Base-by-base conservation (phyloP, 768 basidiomycete genomes). In the Tylopilus intermedius region DNA sequence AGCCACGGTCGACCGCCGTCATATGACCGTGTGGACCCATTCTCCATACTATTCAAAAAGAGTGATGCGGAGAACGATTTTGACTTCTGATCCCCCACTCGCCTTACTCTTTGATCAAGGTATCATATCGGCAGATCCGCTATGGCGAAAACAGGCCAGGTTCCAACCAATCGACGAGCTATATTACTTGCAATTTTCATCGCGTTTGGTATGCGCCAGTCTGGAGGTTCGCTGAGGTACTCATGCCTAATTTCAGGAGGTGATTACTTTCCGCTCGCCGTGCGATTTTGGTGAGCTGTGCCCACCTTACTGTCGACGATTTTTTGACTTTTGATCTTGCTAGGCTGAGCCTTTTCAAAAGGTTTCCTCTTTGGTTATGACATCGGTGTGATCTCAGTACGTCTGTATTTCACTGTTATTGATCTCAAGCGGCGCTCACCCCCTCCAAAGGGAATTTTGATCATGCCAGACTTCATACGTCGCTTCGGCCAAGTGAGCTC, bases 321-420 rank as follows among this genome's bases (percentile, higher is more conserved):
- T 9, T 30, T 35, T 10, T 50, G 45, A 47, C 6, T 11, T 39
- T 10, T 50, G 45, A 45, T 41, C 15, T 49, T 22, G n/a, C 24
- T 39, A 58, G 57, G 41, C 29, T 49, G 47, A 53, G 10, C 8
- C 38, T 18, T 41, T 15, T 11, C 10, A 47, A 35, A 51, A 58
- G 56, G 56, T 6, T 58, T 58, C 18, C 49, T 58, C 22, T 58
- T 58, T 26, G 47, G 57, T 39, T 58, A 53, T 7, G 57, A 58
- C 15, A 58, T 58, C 38, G 51, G 57, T 21, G 57, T 58, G 26
- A 58, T 58, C 44, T 58, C 57, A 1, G 57, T 58, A 26, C 5
- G 57, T 38, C 47, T 48, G 18, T 9, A 8, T 35, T 11, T 8
- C 8, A 47, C 38, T 24, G 15, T 6, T 5, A 14, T 58, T 14